A percentile compares a stretch with the other conserved stretches of the same genome.
phyloP scores from a whole-genome alignment of 2,329 filamentous ascomycete genomes.

The Diaporthe capsici region DNA sequence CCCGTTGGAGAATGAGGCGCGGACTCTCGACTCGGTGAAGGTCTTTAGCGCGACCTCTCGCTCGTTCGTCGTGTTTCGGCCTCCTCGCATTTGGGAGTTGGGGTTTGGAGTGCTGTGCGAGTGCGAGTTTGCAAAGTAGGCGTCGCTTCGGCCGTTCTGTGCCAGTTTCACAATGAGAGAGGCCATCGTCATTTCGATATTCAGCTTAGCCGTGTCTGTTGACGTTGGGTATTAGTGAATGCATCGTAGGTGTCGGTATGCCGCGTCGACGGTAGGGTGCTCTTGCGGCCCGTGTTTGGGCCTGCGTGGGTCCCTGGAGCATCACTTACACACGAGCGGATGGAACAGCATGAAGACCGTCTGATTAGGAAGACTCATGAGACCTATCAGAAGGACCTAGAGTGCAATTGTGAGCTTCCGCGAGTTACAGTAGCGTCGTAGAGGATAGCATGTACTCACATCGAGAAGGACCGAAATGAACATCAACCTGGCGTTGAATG shows the following conservation, averaged over 20 bases:
- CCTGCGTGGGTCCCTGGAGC: no score
- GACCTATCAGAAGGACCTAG: conserved; percentile 50
- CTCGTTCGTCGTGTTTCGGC: conserved; percentile 23
- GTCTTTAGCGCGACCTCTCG: conserved; percentile 36
- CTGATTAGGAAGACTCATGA: conserved; percentile 53
- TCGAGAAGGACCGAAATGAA: conserved; percentile 65
- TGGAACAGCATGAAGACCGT: conserved; percentile 45
- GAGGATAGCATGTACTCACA: conserved; percentile 45
- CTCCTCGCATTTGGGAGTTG: background rate
- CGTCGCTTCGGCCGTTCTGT: conserved; percentile 26
- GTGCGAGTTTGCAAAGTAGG: conserved; percentile 10
- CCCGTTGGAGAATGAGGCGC: conserved; percentile 29
- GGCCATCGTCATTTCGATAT: conserved; percentile 42
- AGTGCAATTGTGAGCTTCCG: background rate
- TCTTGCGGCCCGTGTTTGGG: no score
- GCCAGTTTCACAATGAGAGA: conserved; percentile 40
- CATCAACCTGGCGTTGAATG: conserved; percentile 65
- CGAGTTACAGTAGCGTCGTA: background rate
- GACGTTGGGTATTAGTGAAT: background rate
- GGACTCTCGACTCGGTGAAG: conserved; percentile 35
- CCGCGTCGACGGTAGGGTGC: background rate
- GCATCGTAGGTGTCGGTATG: no score
- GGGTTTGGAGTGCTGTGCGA: conserved; percentile 24
- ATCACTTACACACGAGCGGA: conserved; percentile 34
- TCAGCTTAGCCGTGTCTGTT: conserved; percentile 33